Evolutionary conservation across 139 green algal species (phyloP).

Genomic region (Picochlorum sp.): DNA sequence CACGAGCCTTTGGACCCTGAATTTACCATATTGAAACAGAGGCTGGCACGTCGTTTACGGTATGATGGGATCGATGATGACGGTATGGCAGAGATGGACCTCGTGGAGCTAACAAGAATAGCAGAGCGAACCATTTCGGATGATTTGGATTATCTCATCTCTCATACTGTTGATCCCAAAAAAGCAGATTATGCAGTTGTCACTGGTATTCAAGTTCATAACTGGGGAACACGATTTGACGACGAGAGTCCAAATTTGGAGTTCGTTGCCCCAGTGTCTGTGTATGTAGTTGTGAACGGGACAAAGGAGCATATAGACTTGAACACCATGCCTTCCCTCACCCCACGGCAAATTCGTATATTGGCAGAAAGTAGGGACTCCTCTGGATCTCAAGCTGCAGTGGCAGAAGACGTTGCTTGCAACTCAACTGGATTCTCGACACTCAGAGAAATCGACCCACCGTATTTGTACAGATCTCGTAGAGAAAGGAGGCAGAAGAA

Average conservation of each 20-base stretch:
- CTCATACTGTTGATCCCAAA: conserved; percentile 55
- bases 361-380: conserved; percentile 10
- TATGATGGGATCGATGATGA: conserved; percentile 20
- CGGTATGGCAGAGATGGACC: conserved; percentile 26
- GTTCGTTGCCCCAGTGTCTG: conserved; percentile 47
- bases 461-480: conserved; percentile 10
- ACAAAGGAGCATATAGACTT: conserved; percentile 61
- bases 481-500: not conserved
- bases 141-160: conserved; percentile 82
- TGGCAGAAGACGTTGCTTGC: conserved; percentile 3
- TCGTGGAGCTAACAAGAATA: conserved; percentile 64
- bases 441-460: conserved; percentile 19
- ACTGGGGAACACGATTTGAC: conserved; percentile 47
- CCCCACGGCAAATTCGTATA: conserved; percentile 29
- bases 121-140: conserved; percentile 69
- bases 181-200: conserved; percentile 80
- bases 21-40: conserved; percentile 78
- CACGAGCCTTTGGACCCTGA: conserved; percentile 76
- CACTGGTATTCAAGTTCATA: conserved; percentile 82
- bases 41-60: conserved; percentile 55
- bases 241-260: conserved; percentile 51
- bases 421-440: conserved; percentile 15
- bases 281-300: conserved; percentile 67
- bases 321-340: conserved; percentile 30
- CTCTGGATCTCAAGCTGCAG: not conserved